phyloP scores from a whole-genome alignment of 2,329 filamentous ascomycete species.

The Dendrostoma leiphaemia region DNA sequence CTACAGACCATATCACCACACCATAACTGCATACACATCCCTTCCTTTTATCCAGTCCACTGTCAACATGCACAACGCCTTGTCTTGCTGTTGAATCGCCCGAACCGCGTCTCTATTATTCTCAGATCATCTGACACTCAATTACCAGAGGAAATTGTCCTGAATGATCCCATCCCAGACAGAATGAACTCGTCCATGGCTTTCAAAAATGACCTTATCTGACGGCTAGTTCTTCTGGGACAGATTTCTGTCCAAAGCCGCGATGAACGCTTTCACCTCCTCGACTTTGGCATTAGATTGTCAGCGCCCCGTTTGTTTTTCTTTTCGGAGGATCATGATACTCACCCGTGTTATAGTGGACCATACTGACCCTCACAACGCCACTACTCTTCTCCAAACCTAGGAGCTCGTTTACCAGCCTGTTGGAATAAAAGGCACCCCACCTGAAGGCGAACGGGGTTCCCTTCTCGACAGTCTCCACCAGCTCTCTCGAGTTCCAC shows the following conservation, averaged over 20 bases:
- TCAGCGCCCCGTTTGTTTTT: conserved; percentile 13
- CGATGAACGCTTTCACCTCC: conserved; percentile 53
- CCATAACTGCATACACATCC: too few species aligned
- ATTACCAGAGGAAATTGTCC: too few species aligned
- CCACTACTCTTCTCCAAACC: conserved; percentile 55
- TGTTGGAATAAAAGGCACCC: conserved; percentile 62
- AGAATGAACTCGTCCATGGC: neutral
- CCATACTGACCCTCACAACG: conserved; percentile 62
- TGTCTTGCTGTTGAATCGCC: too few species aligned
- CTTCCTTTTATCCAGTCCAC: too few species aligned
- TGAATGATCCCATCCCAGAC: too few species aligned
- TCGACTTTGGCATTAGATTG: conserved; percentile 40
- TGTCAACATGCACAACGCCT: too few species aligned
- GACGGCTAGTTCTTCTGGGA: conserved; percentile 22
- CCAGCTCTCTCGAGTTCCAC: conserved; percentile 45
- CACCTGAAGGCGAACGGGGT: conserved; percentile 58
- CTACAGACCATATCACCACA: too few species aligned
- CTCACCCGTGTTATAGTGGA: conserved; percentile 65
- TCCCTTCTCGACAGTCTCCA: conserved; percentile 55
- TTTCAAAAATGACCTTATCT: too few species aligned
- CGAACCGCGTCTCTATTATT: too few species aligned
- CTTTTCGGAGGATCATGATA: conserved; percentile 13
- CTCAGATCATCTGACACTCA: too few species aligned
- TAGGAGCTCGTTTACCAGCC: conserved; percentile 55
- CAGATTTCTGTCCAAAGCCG: conserved; percentile 49